Conservation (phyloP, 441 rosid genomes). For the Populus hybrid region DNA sequence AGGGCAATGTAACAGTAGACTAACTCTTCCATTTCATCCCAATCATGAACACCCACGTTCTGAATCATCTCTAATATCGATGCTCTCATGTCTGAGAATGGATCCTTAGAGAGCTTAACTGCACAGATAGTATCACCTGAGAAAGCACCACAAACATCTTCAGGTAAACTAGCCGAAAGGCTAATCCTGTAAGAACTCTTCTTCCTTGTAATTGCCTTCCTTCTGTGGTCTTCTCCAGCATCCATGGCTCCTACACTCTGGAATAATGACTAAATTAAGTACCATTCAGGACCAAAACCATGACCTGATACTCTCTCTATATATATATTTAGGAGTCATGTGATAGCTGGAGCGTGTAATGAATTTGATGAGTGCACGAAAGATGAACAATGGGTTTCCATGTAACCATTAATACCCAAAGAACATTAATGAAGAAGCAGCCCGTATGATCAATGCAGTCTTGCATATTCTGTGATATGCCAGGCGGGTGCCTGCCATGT, state of each 20-base stretch:
- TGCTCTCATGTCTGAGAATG: conserved; percentile 21
- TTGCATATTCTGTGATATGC: neutral
- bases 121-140: conserved; percentile 16
- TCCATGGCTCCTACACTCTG: neutral
- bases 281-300: neutral
- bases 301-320: neutral
- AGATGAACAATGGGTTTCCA: no score
- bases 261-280: neutral
- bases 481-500: neutral
- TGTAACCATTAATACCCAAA: neutral
- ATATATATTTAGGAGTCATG: no score
- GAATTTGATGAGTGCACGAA: no score
- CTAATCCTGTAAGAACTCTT: conserved; percentile 8
- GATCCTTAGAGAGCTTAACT: conserved; percentile 24
- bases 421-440: neutral
- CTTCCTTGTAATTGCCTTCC: neutral
- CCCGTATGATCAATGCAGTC: neutral
- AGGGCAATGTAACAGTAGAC: conserved; percentile 22
- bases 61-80: conserved; percentile 22
- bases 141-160: conserved; percentile 19
- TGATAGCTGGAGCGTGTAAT: no score
- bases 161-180: conserved; percentile 26
- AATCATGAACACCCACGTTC: conserved; percentile 11
- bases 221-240: neutral
- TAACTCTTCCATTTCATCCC: conserved; percentile 26